A percentile compares a stretch with the other conserved stretches of the same genome.
Evolutionary conservation across 2,329 filamentous ascomycete species (phyloP).

Genomic region (Cladosporium sp.): DNA sequence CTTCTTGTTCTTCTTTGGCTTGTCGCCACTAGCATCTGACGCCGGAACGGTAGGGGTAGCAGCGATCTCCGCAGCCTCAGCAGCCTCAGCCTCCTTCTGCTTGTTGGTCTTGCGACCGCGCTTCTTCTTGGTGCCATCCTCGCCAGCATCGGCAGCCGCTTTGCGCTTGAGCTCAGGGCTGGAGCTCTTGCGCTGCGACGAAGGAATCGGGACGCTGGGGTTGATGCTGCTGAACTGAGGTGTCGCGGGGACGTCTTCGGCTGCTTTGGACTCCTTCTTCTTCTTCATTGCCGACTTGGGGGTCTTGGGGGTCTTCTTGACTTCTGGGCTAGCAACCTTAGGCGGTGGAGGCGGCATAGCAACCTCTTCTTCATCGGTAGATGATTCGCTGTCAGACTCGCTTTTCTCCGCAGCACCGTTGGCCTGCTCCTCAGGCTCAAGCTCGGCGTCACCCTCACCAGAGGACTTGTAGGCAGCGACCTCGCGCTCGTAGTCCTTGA

Average conservation of each 20-base stretch:
- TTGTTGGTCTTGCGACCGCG: constrained; percentile 33
- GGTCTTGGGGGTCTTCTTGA: constrained; percentile 38
- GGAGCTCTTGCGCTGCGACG: constrained; percentile 25
- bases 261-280: constrained; percentile 28
- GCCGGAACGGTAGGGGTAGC: constrained; percentile 18
- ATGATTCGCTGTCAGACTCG: constrained; percentile 18
- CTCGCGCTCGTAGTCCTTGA: constrained; percentile 57
- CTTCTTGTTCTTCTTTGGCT: constrained; percentile 33
- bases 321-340: constrained; percentile 25
- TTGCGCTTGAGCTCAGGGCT: constrained; percentile 34
- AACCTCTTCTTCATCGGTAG: constrained; percentile 34
- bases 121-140: constrained; percentile 36
- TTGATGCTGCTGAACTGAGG: constrained; percentile 28
- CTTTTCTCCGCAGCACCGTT: constrained; percentile 31
- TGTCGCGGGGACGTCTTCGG: constrained; percentile 24
- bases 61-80: constrained; percentile 19
- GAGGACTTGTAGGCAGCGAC: constrained; percentile 57
- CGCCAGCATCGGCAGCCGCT: constrained; percentile 24
- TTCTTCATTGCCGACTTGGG: constrained; percentile 31
- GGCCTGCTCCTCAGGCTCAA: constrained; percentile 41
- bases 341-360: constrained; percentile 36
- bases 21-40: constrained; percentile 15
- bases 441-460: constrained; percentile 39
- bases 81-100: constrained; percentile 31
- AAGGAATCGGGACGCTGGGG: constrained; percentile 24